Conservation (phyloP, 2,329 filamentous ascomycete species). For the Didymella exigua region DNA sequence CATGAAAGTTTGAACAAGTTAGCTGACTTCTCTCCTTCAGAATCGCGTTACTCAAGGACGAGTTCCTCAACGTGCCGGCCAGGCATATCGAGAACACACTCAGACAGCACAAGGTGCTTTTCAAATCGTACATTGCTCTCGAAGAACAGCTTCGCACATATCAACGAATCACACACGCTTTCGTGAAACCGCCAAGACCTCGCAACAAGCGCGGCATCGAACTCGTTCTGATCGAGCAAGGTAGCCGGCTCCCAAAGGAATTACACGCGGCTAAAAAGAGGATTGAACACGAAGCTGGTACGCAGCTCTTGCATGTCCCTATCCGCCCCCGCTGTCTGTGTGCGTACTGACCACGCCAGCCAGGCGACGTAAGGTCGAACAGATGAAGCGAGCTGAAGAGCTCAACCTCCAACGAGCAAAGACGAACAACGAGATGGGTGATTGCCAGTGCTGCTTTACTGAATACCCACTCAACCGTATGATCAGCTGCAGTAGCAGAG, state of each 20-base stretch:
- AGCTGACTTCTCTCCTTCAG: conserved; percentile 27
- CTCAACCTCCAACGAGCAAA: conserved; percentile 42
- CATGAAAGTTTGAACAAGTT: neutral
- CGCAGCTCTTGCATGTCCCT: neutral
- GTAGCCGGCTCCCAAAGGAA: conserved; percentile 40
- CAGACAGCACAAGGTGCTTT: conserved; percentile 43
- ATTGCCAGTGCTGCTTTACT: conserved; percentile 75
- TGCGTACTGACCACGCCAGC: conserved; percentile 20
- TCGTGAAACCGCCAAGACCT: conserved; percentile 27
- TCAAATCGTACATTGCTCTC: conserved; percentile 46
- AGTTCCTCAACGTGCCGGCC: conserved; percentile 48
- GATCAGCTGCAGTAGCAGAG: conserved; percentile 67
- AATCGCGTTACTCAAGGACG: conserved; percentile 48
- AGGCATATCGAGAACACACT: conserved; percentile 44
- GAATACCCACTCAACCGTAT: conserved; percentile 70
- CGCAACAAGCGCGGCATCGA: conserved; percentile 29
- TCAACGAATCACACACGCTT: conserved; percentile 17
- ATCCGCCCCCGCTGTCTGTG: neutral
- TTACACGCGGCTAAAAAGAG: conserved; percentile 40
- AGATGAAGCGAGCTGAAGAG: conserved; percentile 38
- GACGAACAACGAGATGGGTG: conserved; percentile 57
- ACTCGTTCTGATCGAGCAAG: conserved; percentile 25
- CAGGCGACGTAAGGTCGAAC: conserved; percentile 36
- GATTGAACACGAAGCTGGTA: conserved; percentile 26
- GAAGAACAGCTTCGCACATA: conserved; percentile 37